Conservation (phyloP, 2,329 filamentous ascomycete species). For the Phialophora chinensis region DNA sequence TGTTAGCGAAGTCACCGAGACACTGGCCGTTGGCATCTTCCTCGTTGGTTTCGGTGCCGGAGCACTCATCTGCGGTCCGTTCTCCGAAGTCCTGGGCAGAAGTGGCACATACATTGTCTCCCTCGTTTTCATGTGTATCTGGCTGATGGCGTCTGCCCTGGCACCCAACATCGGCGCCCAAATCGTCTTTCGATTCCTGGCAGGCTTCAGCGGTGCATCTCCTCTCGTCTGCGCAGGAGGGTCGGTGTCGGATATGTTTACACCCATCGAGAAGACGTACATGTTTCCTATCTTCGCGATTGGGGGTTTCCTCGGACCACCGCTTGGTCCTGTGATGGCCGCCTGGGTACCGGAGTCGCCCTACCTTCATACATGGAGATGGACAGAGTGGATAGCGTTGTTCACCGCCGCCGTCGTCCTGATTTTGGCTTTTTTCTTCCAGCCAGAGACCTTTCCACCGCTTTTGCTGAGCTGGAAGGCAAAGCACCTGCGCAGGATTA, state of each 20-base stretch:
- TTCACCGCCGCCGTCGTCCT: slow-evolving; percentile 47
- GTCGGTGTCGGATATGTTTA: slow-evolving; percentile 9
- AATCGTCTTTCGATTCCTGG: slow-evolving; percentile 56
- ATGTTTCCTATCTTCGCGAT: slow-evolving; percentile 58
- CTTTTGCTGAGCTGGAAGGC: slow-evolving; percentile 54
- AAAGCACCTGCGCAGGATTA: slow-evolving; percentile 40
- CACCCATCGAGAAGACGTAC: not conserved
- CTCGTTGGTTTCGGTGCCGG: slow-evolving; percentile 58
- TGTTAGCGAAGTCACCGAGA: slow-evolving; percentile 53
- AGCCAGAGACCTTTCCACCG: slow-evolving; percentile 59
- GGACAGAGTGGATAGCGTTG: slow-evolving; percentile 53
- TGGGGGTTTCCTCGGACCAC: slow-evolving; percentile 21
- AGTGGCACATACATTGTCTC: slow-evolving; percentile 58
- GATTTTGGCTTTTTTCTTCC: slow-evolving; percentile 48
- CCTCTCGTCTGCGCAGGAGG: slow-evolving; percentile 45
- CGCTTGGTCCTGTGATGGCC: slow-evolving; percentile 42
- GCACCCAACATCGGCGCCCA: slow-evolving; percentile 55
- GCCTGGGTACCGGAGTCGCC: slow-evolving; percentile 50
- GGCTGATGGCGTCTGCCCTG: slow-evolving; percentile 55
- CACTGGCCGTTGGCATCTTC: slow-evolving; percentile 50
- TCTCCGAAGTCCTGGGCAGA: slow-evolving; percentile 57
- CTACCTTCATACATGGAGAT: slow-evolving; percentile 51
- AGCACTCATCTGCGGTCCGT: slow-evolving; percentile 56
- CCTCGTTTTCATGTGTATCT: slow-evolving; percentile 55
- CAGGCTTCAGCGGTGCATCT: slow-evolving; percentile 57